Percentiles rank a stretch among this genome's conserved stretches.
phyloP scores from a whole-genome alignment of 2,329 filamentous ascomycete species.

The Hawksworthiomyces lignivorus region DNA sequence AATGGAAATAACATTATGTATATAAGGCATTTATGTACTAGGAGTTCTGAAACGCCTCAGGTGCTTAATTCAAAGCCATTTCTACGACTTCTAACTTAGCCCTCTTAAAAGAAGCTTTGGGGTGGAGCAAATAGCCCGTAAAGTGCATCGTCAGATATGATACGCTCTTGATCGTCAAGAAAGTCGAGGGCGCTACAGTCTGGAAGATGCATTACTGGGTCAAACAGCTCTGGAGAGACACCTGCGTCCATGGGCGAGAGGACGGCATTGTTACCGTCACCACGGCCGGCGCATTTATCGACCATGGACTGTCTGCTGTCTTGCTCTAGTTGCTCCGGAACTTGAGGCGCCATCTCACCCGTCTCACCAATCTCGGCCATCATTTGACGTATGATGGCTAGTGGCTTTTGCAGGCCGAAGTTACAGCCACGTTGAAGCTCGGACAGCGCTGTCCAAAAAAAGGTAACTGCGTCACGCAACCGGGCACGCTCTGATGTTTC shows the following conservation, averaged over 20 bases:
- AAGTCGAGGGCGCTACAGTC: slow-evolving; percentile 12
- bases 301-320: too few relatives aligned
- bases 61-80: too few relatives aligned
- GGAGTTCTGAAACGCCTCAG: too few relatives aligned
- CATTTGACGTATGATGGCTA: slow-evolving; percentile 26
- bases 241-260: neutral
- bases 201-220: neutral
- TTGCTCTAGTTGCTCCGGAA: too few relatives aligned
- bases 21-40: too few relatives aligned
- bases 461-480: slow-evolving; percentile 26
- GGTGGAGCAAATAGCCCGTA: slow-evolving; percentile 21
- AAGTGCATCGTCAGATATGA: slow-evolving; percentile 24
- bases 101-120: neutral
- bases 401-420: slow-evolving; percentile 28
- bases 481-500: slow-evolving; percentile 23
- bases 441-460: slow-evolving; percentile 29
- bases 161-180: slow-evolving; percentile 24
- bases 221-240: neutral
- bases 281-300: too few relatives aligned
- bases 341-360: too few relatives aligned
- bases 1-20: too few relatives aligned
- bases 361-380: slow-evolving; percentile 11
- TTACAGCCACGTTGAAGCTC: slow-evolving; percentile 29
- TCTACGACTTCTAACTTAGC: neutral
- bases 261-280: neutral